These are phyloP conservation scores for Geotrichum bryndzae DNA, from an alignment of 1,139 yeast genomes.

Conservation along the genomic window DNA sequence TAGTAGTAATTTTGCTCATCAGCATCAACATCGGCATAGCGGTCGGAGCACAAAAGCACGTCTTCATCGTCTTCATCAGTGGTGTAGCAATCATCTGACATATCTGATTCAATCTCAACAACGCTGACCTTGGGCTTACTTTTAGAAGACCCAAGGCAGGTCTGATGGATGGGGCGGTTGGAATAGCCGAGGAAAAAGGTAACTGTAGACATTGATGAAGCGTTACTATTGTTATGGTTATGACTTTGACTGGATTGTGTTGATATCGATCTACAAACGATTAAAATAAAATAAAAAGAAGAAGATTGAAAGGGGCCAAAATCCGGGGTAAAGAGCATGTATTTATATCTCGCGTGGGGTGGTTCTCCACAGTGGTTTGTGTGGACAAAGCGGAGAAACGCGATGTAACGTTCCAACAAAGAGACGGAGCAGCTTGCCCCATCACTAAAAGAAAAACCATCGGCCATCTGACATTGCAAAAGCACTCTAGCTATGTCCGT, in stretches of 20 bases:
- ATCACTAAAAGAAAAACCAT: too few relatives aligned
- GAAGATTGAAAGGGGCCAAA: too few relatives aligned
- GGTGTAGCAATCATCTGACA: not conserved
- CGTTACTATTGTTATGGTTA: not conserved
- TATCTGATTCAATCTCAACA: not conserved
- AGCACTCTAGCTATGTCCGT: too few relatives aligned
- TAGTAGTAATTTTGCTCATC: conserved; percentile 4
- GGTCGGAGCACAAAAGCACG: not conserved
- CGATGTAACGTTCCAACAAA: not conserved
- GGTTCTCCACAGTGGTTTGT: not conserved
- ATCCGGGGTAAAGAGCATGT: not conserved
- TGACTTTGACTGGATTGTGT: too few relatives aligned
- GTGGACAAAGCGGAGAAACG: not conserved
- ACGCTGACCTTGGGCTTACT: not conserved
- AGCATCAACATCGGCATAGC: conserved; percentile 5
- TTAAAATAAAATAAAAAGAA: too few relatives aligned
- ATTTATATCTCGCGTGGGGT: not conserved
- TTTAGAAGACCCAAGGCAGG: not conserved
- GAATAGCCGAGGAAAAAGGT: conserved; percentile 10
- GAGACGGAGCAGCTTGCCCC: not conserved
- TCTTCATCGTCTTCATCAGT: conserved; percentile 10
- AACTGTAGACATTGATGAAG: not conserved
- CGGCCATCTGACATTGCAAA: not conserved
- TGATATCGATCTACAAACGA: too few relatives aligned
- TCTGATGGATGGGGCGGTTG: not conserved